Base-by-base conservation (phyloP, 139 green algal species). In the Picochlorum sp. region DNA sequence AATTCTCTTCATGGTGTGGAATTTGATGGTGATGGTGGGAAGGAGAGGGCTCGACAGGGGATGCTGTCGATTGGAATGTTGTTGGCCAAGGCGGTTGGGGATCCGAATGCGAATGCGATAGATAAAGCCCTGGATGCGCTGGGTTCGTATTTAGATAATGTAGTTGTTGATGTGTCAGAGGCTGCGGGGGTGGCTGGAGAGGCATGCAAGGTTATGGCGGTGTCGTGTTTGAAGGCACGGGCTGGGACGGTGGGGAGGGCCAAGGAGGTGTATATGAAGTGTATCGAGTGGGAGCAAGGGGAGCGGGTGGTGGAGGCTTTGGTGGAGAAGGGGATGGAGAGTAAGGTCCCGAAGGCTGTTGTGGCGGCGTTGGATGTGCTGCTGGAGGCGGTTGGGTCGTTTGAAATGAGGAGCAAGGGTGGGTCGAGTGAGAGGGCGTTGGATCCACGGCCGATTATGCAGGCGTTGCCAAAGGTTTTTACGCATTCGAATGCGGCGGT, bases 291-390 rank as follows among this genome's bases (percentile, higher is more conserved):
- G 18, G 92, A 97, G 75, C 82, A 90, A 57, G 28, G 59, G 57
- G 58, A 21, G 16, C 11, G 30, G 9, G 23, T 77, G 70, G 64
- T 90, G 70, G 75, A 81, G 26, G 57, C 51, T 18, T 57, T 89
- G 38, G 49, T 90, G 0, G 47, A 54, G 6, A 86, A 82, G 41
- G 85, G 78, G 0, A 85, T 90, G 18, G 57, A 20, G 5, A 74
- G 96, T 77, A 97, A 97, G 76, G 82, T 96, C 41, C 87, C 90
- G 6, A 97, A 97, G 70, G 85, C 88, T 24, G 85, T 92, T 18
- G 65, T 88, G 11, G 86, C 85, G 16, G 77, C 83, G 1, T 50
- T 95, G 47, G 85, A 97, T 37, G 71, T 88, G 10, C 4, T 86
- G 1, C 56, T 75, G 3, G 62, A 77, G 15, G 71, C 75, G 0